Evolutionary conservation across 2,329 filamentous ascomycete species (phyloP).

Genomic region (Lecanicillium sp.): DNA sequence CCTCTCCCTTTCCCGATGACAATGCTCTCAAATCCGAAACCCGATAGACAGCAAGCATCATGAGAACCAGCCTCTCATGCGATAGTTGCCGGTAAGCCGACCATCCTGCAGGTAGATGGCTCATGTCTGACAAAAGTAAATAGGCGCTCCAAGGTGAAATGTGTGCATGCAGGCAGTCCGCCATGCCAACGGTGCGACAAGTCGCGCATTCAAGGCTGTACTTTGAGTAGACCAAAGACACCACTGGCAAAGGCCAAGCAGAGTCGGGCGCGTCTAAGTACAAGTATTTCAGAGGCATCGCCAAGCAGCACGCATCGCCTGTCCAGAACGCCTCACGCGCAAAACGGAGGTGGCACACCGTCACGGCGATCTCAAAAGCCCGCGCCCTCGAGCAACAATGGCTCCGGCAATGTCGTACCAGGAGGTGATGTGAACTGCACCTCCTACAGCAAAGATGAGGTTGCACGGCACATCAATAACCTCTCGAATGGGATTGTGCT

Average conservation of each 20-base stretch:
- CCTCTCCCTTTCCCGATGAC: constrained; percentile 3
- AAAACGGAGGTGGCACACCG: background rate
- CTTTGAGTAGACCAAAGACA: constrained; percentile 15
- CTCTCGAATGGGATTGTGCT: constrained; percentile 19
- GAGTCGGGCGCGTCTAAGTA: background rate
- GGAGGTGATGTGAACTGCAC: background rate
- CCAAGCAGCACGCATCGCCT: background rate
- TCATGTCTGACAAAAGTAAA: background rate
- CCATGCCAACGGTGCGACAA: constrained; percentile 23
- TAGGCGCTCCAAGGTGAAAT: constrained; percentile 27
- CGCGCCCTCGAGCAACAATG: background rate
- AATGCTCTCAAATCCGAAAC: background rate
- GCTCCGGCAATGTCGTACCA: background rate
- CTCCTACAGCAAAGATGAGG: constrained; percentile 1
- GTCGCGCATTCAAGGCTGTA: constrained; percentile 16
- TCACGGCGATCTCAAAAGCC: background rate
- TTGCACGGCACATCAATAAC: constrained; percentile 14
- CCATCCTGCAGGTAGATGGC: background rate
- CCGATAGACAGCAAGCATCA: constrained; percentile 6
- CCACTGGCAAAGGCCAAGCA: constrained; percentile 4
- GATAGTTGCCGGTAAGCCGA: constrained; percentile 22
- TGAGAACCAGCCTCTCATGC: constrained; percentile 27
- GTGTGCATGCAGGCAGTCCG: constrained; percentile 20
- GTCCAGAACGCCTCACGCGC: background rate
- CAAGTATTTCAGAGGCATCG: background rate